Base-by-base conservation (phyloP, 148 eudicot species). In the Simmondsia chinensis region DNA sequence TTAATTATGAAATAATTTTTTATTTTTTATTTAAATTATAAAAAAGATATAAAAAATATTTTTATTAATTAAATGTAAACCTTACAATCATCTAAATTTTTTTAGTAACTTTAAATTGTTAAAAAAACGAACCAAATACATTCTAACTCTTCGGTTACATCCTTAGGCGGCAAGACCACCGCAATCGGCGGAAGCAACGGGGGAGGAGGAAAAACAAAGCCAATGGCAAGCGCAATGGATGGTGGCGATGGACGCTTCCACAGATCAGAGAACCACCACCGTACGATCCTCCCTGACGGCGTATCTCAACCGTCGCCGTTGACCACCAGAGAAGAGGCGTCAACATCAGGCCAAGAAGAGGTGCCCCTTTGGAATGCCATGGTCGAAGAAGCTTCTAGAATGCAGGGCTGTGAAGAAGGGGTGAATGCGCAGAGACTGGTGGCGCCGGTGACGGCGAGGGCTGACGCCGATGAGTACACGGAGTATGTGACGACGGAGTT, bases 371-470 rank as follows among this genome's bases (percentile, higher is more conserved):
- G 99, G 99, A 63, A 75, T 17, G 50, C 65, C 17, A 34, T 82
- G 0, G 70, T 76, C 3, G 80, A 79, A 0, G 94, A 85, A 51
- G 88, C 95, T 22, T 42, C 65, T n/a, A 76, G 40, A 37, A 76
- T 82, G 87, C 71, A 70, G 50, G 63, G 39, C n/a, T n/a, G 9
- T 41, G 20, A 6, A 3, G 34, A 4, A 59, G 85, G 34, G 80
- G 60, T 7, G 82, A 58, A 18, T 0, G n/a, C 70, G 44, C 54
- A 41, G 32, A 38, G 26, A 39, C 79, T 91, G 11, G 88, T 82
- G 9, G 79, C 99, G n/a, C 94, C 99, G n/a, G 77, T 91, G 39
- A 65, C 44, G 34, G 72, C 66, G 21, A 52, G 53, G 33, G 63
- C 37, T 0, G 87, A 43, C 27, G 41, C 7, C 0, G 9, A 45